Percentiles rank a stretch among this genome's conserved stretches.
phyloP scores from a whole-genome alignment of 352 stramenopile genomes.

The Phytopythium ostracodes region DNA sequence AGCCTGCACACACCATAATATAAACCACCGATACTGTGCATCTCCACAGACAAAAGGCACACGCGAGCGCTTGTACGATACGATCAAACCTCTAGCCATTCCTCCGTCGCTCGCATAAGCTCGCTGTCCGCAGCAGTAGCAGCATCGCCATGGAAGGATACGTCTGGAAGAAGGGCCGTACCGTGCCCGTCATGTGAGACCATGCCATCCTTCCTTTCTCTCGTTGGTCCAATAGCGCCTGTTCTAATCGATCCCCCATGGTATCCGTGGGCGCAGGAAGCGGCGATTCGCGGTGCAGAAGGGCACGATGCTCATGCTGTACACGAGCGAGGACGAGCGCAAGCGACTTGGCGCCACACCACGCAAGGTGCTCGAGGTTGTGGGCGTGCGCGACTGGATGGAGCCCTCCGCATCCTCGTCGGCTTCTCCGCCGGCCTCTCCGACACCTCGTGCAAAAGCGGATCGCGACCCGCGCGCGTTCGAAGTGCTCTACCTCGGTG shows the following conservation, averaged over 20 bases:
- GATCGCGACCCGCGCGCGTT: slow-evolving; percentile 12
- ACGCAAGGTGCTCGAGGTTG: slow-evolving; percentile 59
- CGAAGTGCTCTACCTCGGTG: slow-evolving; percentile 8
- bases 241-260: neutral
- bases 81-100: too few species aligned
- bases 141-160: slow-evolving; percentile 32
- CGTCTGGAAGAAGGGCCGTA: slow-evolving; percentile 43
- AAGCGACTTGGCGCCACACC: slow-evolving; percentile 32
- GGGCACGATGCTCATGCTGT: slow-evolving; percentile 71
- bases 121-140: neutral
- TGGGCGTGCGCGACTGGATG: slow-evolving; percentile 34
- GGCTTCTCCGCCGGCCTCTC: slow-evolving; percentile 3
- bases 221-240: too few species aligned
- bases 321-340: slow-evolving; percentile 47
- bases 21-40: too few species aligned
- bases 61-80: too few species aligned
- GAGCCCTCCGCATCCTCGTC: slow-evolving; percentile 3
- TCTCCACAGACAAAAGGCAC: too few species aligned
- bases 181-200: slow-evolving; percentile 37
- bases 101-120: too few species aligned
- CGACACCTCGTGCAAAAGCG: neutral
- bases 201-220: too few species aligned
- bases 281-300: slow-evolving; percentile 73
- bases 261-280: slow-evolving; percentile 35
- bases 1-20: too few species aligned